Base-by-base conservation (phyloP, 2,329 filamentous ascomycete genomes). In the Fusarium papillatum region DNA sequence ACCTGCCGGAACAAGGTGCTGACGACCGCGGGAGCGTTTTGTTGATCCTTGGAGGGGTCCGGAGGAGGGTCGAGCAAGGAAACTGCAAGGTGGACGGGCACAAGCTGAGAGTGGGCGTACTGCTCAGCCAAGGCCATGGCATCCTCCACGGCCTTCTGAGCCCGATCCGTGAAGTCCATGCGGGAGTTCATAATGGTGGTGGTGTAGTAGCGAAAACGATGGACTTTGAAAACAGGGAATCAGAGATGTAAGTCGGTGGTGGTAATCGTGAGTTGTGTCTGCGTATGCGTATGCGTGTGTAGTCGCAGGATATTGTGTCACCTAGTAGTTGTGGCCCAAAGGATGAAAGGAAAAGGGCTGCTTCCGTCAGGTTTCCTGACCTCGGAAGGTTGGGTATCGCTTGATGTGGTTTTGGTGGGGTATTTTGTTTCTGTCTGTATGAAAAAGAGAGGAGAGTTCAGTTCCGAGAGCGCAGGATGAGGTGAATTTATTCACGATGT, bases 121-220 rank as follows among this genome's bases (percentile, higher is more conserved):
- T 97, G 93, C 84, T 95, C 93, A 78, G 96, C 95, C 80, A 98
- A 90, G 71, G 91, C 89, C 89, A 97, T 96, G 84, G 96, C 95
- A 84, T 98, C 95, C 81, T 94, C 92, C 82, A 99, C 90, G 81
- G 96, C 94, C 87, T 96, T 95, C 83, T 96, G 94, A 77, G 95
- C 97, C 86, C 94, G 90, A 86, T 98, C 96, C 77, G 97, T 99
- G 84, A 98, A 98, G 83, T 97, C 93, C 93, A 96, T 95, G 81
- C 93, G 91, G 64, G 92, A 90, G 85, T 90, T 91, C 94, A 95
- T 95, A 78, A 78, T 91, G 82, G 61, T 24, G 64, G 61, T 70
- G 53, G 62, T 70, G 53, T 71, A 64, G 41, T 55, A 17, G 36
- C n/a, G 46, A 50, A 38, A 59, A 63, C n/a, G 66, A 64, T 57